These are phyloP conservation scores for Suillus ampliporus DNA, from an alignment of 768 basidiomycete species.

Conservation along the genomic window DNA sequence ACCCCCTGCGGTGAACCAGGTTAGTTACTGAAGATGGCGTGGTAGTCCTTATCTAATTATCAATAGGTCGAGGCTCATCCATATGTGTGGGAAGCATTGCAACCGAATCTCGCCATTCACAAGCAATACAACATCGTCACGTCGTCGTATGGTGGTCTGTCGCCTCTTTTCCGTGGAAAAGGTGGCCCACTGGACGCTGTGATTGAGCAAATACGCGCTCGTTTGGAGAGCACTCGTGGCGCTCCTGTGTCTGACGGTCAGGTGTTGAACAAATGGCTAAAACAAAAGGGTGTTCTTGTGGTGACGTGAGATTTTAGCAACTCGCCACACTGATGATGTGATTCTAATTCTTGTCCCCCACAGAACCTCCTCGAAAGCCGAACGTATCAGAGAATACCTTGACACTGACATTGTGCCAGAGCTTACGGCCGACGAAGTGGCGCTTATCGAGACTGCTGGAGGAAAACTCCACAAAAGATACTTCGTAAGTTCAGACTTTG, in stretches of 20 bases:
- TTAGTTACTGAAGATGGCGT: conserved; percentile 16
- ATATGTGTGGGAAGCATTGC: conserved; percentile 51
- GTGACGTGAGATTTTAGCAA: conserved; percentile 33
- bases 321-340: not conserved
- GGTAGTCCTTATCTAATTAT: not conserved
- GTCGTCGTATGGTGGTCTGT: conserved; percentile 46
- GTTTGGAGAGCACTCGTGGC: conserved; percentile 31
- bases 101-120: conserved; percentile 40
- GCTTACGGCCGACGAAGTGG: conserved; percentile 31
- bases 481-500: conserved; percentile 27
- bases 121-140: conserved; percentile 45
- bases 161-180: conserved; percentile 40
- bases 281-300: conserved; percentile 36
- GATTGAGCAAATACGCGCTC: conserved; percentile 38
- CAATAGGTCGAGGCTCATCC: conserved; percentile 59
- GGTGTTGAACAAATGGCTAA: conserved; percentile 36
- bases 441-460: conserved; percentile 32
- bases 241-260: conserved; percentile 33
- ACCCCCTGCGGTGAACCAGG: conserved; percentile 61
- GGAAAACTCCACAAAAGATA: conserved; percentile 27
- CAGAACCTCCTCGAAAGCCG: conserved; percentile 41
- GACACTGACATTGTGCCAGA: conserved; percentile 35
- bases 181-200: conserved; percentile 48
- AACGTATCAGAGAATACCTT: conserved; percentile 40
- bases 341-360: not conserved